Evolutionary conservation across 345 rosid genomes (phyloP).

Genomic region (Hirschfeldia incana): DNA sequence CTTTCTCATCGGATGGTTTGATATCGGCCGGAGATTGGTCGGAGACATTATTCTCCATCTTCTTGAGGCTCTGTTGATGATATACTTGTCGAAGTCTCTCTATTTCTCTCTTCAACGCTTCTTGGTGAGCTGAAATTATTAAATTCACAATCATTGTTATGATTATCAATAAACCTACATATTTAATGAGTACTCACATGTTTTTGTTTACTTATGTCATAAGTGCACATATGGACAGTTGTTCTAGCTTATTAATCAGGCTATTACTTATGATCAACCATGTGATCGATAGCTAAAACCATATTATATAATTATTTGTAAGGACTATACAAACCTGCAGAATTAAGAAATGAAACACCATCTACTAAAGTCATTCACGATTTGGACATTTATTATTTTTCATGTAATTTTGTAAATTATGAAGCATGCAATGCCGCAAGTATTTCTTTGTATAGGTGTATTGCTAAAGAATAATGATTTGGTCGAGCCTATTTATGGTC

Average conservation of each 20-base stretch:
- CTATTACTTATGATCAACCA: background rate
- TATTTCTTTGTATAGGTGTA: slow-evolving; percentile 13
- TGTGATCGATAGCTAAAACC: slow-evolving; percentile 15
- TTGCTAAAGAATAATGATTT: slow-evolving; percentile 7
- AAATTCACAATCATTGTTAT: background rate
- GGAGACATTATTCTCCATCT: slow-evolving; percentile 40
- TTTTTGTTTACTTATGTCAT: background rate
- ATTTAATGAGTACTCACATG: slow-evolving; percentile 14
- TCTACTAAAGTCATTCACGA: background rate
- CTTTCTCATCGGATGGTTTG: slow-evolving; percentile 39
- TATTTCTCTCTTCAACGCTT: slow-evolving; percentile 87
- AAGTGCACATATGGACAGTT: slow-evolving; percentile 39
- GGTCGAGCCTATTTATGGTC: slow-evolving; percentile 23
- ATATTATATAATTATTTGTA: background rate
- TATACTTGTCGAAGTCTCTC: slow-evolving; percentile 82
- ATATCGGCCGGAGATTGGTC: slow-evolving; percentile 40
- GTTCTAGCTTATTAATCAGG: slow-evolving; percentile 22
- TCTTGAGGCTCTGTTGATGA: slow-evolving; percentile 61
- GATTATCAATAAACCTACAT: background rate
- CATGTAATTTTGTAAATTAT: slow-evolving; percentile 5
- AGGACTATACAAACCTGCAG: background rate
- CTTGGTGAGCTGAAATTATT: slow-evolving; percentile 73
- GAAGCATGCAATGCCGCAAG: slow-evolving; percentile 28
- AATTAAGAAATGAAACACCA: background rate
- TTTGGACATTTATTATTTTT: background rate